A percentile compares a stretch with the other conserved stretches of the same genome.
Evolutionary conservation across 208 protist species (phyloP).

Genomic region (Trypanosoma theileri): DNA sequence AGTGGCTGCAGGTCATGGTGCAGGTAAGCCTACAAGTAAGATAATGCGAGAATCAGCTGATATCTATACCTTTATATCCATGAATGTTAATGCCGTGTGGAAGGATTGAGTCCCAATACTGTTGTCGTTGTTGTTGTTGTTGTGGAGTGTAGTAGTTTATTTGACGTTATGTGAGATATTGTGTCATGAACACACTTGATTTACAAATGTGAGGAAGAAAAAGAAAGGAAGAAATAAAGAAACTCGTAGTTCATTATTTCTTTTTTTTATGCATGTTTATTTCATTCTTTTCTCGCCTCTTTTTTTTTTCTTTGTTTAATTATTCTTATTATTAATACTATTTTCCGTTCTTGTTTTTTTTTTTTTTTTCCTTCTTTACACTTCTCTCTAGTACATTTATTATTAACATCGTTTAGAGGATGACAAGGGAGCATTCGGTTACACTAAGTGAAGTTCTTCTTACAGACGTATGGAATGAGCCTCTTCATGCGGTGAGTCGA

Average conservation of each 20-base stretch:
- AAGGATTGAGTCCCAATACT: constrained; percentile 27
- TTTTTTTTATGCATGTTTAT: not conserved
- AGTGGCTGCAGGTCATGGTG: constrained; percentile 84
- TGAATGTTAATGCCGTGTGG: constrained; percentile 73
- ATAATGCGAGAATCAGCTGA: constrained; percentile 83
- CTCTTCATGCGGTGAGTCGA: constrained; percentile 68
- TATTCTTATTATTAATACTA: not conserved
- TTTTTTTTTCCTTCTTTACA: not conserved
- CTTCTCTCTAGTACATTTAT: not conserved
- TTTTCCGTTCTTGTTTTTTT: not conserved
- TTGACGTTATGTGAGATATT: no score
- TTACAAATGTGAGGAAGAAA: no score
- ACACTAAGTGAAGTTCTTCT: constrained; percentile 39
- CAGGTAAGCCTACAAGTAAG: constrained; percentile 93
- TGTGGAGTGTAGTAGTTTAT: no score
- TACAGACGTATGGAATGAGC: constrained; percentile 78
- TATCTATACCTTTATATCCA: constrained; percentile 93
- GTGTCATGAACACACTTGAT: no score
- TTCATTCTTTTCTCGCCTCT: constrained; percentile 14
- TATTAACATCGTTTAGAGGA: not conserved
- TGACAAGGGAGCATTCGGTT: not conserved
- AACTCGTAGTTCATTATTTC: not conserved
- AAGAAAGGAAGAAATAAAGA: no score
- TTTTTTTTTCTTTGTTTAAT: constrained; percentile 10
- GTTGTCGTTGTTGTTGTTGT: not conserved